phyloP scores from a whole-genome alignment of 2,329 filamentous ascomycete species.

The Microsporum audouinii region DNA sequence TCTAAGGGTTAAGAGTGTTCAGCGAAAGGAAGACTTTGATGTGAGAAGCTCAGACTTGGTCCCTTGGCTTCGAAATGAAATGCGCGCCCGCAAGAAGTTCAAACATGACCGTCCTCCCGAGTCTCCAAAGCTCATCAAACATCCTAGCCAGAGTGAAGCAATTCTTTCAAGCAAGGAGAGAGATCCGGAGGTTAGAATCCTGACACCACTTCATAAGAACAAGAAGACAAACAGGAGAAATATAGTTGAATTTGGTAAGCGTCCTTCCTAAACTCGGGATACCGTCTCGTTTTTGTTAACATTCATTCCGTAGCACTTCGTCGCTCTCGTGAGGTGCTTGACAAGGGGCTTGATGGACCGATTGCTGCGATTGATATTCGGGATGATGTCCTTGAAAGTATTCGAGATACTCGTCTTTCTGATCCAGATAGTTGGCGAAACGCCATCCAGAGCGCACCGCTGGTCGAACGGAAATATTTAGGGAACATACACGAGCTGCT shows the following conservation, averaged over 20 bases:
- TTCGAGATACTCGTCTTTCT: slow-evolving; percentile 61
- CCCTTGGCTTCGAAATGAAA: slow-evolving; percentile 68
- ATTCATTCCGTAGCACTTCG: slow-evolving; percentile 35
- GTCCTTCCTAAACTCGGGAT: slow-evolving; percentile 26
- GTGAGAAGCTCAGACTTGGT: slow-evolving; percentile 61
- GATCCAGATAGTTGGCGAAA: slow-evolving; percentile 75
- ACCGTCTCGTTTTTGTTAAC: background rate
- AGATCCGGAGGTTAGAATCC: slow-evolving; percentile 69
- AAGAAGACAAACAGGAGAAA: slow-evolving; percentile 85
- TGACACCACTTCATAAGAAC: slow-evolving; percentile 67
- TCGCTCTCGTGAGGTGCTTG: slow-evolving; percentile 50
- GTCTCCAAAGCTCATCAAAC: slow-evolving; percentile 29
- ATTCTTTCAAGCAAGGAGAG: slow-evolving; percentile 30
- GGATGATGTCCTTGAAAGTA: slow-evolving; percentile 66
- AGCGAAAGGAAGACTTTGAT: slow-evolving; percentile 70
- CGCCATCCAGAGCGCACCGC: slow-evolving; percentile 64
- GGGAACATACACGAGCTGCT: slow-evolving; percentile 72
- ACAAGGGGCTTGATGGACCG: slow-evolving; percentile 62
- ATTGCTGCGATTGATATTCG: slow-evolving; percentile 81
- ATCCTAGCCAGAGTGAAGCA: slow-evolving; percentile 32
- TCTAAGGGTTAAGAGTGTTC: slow-evolving; percentile 67
- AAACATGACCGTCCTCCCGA: slow-evolving; percentile 36
- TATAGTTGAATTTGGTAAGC: slow-evolving; percentile 69
- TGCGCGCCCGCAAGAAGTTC: slow-evolving; percentile 63
- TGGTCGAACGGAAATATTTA: slow-evolving; percentile 70